phyloP scores from a whole-genome alignment of 352 stramenopile species.

The Blastocystis sp. region DNA sequence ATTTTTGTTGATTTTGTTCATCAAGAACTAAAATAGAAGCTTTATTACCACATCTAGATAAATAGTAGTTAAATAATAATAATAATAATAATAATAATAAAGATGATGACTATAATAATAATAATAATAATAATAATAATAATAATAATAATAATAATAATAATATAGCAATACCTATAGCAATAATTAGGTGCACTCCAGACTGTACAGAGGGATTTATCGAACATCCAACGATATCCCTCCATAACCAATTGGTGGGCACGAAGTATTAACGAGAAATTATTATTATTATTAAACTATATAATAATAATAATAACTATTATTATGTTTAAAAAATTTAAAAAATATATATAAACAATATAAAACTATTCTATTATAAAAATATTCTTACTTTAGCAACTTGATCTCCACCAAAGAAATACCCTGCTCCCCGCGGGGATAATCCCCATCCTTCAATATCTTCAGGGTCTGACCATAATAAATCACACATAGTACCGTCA shows the following conservation, averaged over 20 bases:
- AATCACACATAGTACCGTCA: slow-evolving; percentile 95
- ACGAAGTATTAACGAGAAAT: slow-evolving; percentile 82
- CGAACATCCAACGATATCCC: slow-evolving; percentile 71
- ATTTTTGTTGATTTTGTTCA: slow-evolving; percentile 38
- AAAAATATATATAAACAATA: no score
- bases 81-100: no score
- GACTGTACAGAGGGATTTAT: slow-evolving; percentile 68
- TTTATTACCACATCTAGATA: slow-evolving; percentile 39
- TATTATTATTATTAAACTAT: slow-evolving; percentile 91
- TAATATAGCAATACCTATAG: slow-evolving; percentile 56
- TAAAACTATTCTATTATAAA: no score
- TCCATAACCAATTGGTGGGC: slow-evolving; percentile 87
- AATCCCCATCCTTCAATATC: slow-evolving; percentile 92
- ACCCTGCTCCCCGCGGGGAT: slow-evolving; percentile 80
- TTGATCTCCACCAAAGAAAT: slow-evolving; percentile 92
- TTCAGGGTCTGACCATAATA: slow-evolving; percentile 72
- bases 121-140: no score
- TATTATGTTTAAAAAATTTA: no score
- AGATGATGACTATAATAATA: no score
- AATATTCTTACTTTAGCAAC: slow-evolving; percentile 76
- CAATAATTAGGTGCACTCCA: slow-evolving; percentile 77
- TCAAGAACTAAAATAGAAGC: slow-evolving; percentile 45
- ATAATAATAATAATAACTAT: slow-evolving; percentile 58
- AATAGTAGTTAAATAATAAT: background rate
- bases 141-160: background rate